Conservation (phyloP, 1,284 basidiomycete species). For the Moniliella sp. region DNA sequence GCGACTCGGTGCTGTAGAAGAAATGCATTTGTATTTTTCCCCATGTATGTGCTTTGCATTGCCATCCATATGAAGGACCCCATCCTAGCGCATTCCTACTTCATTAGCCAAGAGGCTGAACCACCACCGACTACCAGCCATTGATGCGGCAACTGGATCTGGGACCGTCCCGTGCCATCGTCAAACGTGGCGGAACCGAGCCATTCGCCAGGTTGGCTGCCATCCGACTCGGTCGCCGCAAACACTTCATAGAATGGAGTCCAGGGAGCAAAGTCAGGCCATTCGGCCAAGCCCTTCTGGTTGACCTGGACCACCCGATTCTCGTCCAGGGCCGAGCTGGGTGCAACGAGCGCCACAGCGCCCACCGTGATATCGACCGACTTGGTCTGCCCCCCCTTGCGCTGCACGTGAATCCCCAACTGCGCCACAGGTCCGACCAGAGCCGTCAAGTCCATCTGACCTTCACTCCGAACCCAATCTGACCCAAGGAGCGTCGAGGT, state of each 20-base stretch:
- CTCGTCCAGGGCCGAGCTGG: too few species aligned
- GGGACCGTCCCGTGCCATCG: too few species aligned
- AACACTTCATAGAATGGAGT: conserved; percentile 4
- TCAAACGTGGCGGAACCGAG: conserved; percentile 1
- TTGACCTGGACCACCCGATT: too few species aligned
- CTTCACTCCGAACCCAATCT: background rate
- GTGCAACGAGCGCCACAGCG: background rate
- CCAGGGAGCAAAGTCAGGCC: conserved; percentile 5
- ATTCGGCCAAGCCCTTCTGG: background rate
- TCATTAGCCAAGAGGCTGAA: too few species aligned
- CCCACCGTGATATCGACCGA: background rate
- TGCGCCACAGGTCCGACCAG: background rate
- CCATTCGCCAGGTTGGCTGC: background rate
- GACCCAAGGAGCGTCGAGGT: too few species aligned
- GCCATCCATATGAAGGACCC: too few species aligned
- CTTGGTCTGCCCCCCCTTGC: conserved; percentile 1
- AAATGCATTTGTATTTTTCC: too few species aligned
- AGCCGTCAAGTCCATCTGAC: background rate
- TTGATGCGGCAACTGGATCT: too few species aligned
- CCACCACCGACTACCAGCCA: too few species aligned
- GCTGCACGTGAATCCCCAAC: background rate
- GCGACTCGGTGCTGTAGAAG: too few species aligned
- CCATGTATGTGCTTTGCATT: too few species aligned
- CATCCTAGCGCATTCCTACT: too few species aligned
- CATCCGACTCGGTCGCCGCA: background rate